A percentile compares a stretch with the other conserved stretches of the same genome.
Evolutionary conservation across 2,329 filamentous ascomycete species (phyloP).

Genomic region (Nigrospora sphaerica): DNA sequence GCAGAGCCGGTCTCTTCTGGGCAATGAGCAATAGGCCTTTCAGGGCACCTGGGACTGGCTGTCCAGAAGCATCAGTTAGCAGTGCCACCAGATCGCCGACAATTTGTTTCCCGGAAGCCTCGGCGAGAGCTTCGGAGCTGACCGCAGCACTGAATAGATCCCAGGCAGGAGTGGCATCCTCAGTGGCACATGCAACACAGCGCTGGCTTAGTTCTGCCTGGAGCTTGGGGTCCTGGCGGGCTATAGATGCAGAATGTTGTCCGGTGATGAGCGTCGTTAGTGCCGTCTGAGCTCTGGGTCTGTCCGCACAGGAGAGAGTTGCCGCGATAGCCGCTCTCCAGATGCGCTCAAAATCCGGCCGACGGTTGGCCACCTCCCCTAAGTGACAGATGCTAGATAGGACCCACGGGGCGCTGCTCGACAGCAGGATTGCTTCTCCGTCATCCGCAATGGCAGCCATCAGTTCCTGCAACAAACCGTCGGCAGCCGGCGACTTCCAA

Average conservation of each 20-base stretch:
- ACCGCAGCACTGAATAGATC: conserved; percentile 42
- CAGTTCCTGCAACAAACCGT: conserved; percentile 35
- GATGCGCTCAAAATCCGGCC: conserved; percentile 27
- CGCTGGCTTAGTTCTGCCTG: conserved; percentile 39
- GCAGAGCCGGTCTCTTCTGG: conserved; percentile 33
- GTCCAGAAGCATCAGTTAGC: conserved; percentile 11
- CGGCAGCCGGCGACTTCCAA: conserved; percentile 23
- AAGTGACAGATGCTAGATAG: conserved; percentile 57
- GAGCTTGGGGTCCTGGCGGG: conserved; percentile 29
- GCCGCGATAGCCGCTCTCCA: conserved; percentile 38
- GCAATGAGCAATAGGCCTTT: conserved; percentile 41
- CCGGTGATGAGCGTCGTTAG: conserved; percentile 41
- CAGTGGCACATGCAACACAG: conserved; percentile 30
- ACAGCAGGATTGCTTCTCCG: conserved; percentile 53
- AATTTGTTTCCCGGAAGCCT: conserved; percentile 24
- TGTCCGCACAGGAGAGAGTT: conserved; percentile 27
- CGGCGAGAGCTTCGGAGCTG: conserved; percentile 30
- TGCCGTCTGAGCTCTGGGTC: conserved; percentile 20
- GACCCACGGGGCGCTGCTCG: conserved; percentile 61
- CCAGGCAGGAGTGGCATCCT: conserved; percentile 25
- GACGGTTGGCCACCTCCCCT: conserved; percentile 32
- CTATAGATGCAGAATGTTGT: conserved; percentile 27
- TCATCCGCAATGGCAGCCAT: conserved; percentile 45
- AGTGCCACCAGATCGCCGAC: conserved; percentile 21
- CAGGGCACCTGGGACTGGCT: conserved; percentile 24